These are phyloP conservation scores for Penicillium hordei DNA, from an alignment of 2,329 filamentous ascomycete species.

Conservation along the genomic window DNA sequence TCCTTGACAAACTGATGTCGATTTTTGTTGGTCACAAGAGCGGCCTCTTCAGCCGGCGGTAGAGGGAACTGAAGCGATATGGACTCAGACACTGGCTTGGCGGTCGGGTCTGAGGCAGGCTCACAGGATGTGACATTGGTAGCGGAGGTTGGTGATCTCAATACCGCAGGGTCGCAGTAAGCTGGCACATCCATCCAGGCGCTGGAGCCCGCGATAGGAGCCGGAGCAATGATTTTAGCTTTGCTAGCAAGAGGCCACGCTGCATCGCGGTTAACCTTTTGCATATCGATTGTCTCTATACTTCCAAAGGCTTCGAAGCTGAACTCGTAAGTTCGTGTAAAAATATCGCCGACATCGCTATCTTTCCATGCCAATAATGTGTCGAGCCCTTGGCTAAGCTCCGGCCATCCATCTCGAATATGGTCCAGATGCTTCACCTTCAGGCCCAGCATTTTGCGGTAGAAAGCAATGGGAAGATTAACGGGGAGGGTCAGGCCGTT, in stretches of 20 bases:
- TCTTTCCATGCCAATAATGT: slow-evolving; percentile 76
- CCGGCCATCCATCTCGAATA: slow-evolving; percentile 85
- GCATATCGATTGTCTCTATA: slow-evolving; percentile 57
- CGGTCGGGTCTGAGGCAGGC: slow-evolving; percentile 16
- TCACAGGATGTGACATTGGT: slow-evolving; percentile 4
- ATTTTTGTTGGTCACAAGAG: slow-evolving; percentile 78
- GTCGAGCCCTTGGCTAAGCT: slow-evolving; percentile 71
- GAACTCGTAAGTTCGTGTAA: slow-evolving; percentile 83
- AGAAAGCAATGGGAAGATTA: slow-evolving; percentile 82
- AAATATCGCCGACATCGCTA: slow-evolving; percentile 76
- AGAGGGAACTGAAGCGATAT: slow-evolving; percentile 28
- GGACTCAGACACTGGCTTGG: slow-evolving; percentile 28
- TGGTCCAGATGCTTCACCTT: slow-evolving; percentile 70
- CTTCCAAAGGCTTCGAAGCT: slow-evolving; percentile 62
- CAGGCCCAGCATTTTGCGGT: slow-evolving; percentile 72
- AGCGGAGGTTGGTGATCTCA: slow-evolving; percentile 25
- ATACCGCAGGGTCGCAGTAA: slow-evolving; percentile 17
- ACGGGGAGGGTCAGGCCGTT: slow-evolving; percentile 90
- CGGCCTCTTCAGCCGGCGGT: slow-evolving; percentile 53
- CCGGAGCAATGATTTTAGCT: background rate
- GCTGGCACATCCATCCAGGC: slow-evolving; percentile 27
- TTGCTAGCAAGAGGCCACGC: slow-evolving; percentile 33
- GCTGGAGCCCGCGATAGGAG: slow-evolving; percentile 12
- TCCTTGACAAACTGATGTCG: slow-evolving; percentile 75
- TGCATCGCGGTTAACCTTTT: slow-evolving; percentile 40